Base-by-base conservation (phyloP, 306 rosid genomes). In the Glycyrrhiza uralensis region DNA sequence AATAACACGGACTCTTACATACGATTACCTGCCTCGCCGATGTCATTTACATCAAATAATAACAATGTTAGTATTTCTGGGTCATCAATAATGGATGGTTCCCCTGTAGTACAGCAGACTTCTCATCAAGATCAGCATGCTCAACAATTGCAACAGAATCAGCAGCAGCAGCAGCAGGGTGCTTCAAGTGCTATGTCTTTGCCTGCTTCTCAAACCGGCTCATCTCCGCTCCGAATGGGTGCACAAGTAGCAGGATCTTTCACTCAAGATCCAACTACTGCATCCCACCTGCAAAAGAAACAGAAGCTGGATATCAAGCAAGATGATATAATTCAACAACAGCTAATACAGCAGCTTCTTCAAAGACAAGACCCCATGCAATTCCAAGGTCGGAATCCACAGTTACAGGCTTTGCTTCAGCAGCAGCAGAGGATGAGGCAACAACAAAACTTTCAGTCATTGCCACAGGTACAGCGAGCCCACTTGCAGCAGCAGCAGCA, bases 1-100 rank as follows among this genome's bases (percentile, higher is more conserved):
- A 78, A 86, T 82, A 94, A 94, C 61, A 80, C 86, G 13, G 97
- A 94, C 68, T 85, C 99, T 2, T 89, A 94, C 74, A 35, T 91
- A 70, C 92, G 99, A 35, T 79, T 89, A 56, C 99, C 99, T 15
- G 88, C 99, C 7, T 94, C 99, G 3, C 99, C 99, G 7, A 76
- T 91, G 91, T 94, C 99, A 10, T 94, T 87, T 79, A 85, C 97
- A n/a, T 94, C 99, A 66, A 89, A 94, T 84, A 94, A 94, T 75
- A 81, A 94, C 82, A 94, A 94, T 75, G 79, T 89, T 69, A 93
- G 96, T 82, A 84, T 91, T 72, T 87, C 98, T 0, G 98, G 96
- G 7, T 94, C 98, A 51, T 87, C 98, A 0, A 90, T 85, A 55
- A 91, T 91, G 85, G 99, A 95, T 69, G 99, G 89, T 66, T 94